A percentile compares a stretch with the other conserved stretches of the same genome.
Conservation (phyloP, 116 monocot genomes). For the Phalaenopsis hybrid region DNA sequence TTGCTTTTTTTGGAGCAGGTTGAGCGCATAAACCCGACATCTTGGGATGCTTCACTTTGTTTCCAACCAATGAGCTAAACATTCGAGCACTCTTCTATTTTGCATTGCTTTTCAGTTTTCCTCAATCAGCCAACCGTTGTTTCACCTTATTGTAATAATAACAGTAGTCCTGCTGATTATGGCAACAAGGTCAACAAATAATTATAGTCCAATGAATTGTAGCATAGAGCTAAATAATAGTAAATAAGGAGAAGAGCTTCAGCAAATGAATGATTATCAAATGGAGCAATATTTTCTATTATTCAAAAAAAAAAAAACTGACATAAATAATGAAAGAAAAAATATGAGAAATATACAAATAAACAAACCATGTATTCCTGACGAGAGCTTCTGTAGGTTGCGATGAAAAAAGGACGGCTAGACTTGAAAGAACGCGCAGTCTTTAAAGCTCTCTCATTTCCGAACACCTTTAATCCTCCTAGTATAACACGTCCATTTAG, state of each 20-base stretch:
- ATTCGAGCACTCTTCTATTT: too few species aligned
- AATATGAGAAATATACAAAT: not conserved
- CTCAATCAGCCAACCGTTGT: too few species aligned
- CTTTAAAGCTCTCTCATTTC: constrained; percentile 4
- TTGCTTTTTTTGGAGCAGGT: too few species aligned
- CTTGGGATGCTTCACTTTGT: too few species aligned
- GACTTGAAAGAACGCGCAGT: constrained; percentile 4
- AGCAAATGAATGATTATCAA: not conserved
- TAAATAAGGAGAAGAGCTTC: not conserved
- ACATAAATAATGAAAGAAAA: not conserved
- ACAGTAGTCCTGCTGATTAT: not conserved
- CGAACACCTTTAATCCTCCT: not conserved
- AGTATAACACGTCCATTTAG: constrained; percentile 9
- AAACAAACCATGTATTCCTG: constrained; percentile 13
- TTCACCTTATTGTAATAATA: not conserved
- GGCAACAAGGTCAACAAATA: not conserved
- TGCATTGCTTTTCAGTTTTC: too few species aligned
- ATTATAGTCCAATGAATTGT: not conserved
- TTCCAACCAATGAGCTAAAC: too few species aligned
- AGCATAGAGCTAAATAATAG: not conserved
- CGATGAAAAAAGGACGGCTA: constrained; percentile 14
- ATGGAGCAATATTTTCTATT: too few species aligned
- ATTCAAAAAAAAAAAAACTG: too few species aligned
- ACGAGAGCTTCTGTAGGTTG: constrained; percentile 8
- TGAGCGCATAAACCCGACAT: too few species aligned